Base-by-base conservation (phyloP, 2,329 filamentous ascomycete genomes). In the Aspergillus aculeatus region DNA sequence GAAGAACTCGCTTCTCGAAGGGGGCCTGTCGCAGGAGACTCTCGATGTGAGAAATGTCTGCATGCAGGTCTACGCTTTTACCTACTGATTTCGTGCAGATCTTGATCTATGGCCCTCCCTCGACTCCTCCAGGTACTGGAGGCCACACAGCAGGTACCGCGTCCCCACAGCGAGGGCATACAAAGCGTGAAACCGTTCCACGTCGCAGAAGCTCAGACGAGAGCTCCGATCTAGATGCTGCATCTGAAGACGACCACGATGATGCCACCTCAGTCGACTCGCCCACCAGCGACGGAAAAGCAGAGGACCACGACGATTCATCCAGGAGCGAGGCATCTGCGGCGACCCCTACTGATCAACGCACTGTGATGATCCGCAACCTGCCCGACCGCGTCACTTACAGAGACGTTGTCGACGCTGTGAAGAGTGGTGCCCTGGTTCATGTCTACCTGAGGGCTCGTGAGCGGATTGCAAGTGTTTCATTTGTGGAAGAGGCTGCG, bases 341-440 rank as follows among this genome's bases (percentile, higher is more conserved):
- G 23, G 52, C 59, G 19, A 58, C 56, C 2, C 62, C 61, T 14
- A 41, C 58, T 19, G 66, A 66, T 7, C 70, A 69, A 44, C 72
- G 71, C 7, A 75, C 72, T 4, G 55, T 96, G 23, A 76, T 85
- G 23, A 77, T 94, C 53, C 77, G 76, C 38, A 86, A 88, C 59
- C 79, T 95, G 1, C 78, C 87, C 1, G 82, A 87, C 5, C 79
- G 78, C 2, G 84, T 83, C 14, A 89, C 86, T 0, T 85, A 90
- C 68, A 81, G 81, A 50, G 89, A 95, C 63, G 77, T 95, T 60
- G 81, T 83, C 3, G 80, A 82, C 23, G 81, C 82, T 11, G 77
- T 95, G 54, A 86, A 88, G 59, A 91, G 91, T 24, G 91, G 91
- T 1, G 80, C 84, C 63, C 67, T 96, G 11, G 73, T 93, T 11